These are phyloP conservation scores for Phlyctochytrium planicorne DNA, from an alignment of 192 early-diverging fungal species.

Conservation along the genomic window DNA sequence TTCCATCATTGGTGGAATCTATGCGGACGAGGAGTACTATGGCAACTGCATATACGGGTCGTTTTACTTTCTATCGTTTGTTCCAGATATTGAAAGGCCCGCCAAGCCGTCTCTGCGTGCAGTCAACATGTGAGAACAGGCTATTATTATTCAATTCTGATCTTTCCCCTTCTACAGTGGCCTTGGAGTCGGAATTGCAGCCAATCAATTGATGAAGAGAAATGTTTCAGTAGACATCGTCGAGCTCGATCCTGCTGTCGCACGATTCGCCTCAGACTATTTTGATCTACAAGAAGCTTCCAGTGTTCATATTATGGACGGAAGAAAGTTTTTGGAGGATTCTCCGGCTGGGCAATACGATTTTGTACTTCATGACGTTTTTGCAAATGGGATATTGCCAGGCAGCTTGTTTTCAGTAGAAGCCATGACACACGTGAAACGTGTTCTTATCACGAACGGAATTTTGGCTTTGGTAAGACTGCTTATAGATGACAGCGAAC, in stretches of 20 bases:
- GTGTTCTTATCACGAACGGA: conserved; percentile 73
- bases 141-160: conserved; percentile 8
- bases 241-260: conserved; percentile 79
- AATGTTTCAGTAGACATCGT: conserved; percentile 67
- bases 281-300: conserved; percentile 62
- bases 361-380: conserved; percentile 91
- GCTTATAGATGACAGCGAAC: neutral
- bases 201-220: conserved; percentile 65
- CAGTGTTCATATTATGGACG: conserved; percentile 68
- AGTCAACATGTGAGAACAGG: conserved; percentile 14
- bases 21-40: conserved; percentile 45
- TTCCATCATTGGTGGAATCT: conserved; percentile 84
- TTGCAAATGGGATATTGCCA: conserved; percentile 83
- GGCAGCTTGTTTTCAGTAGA: conserved; percentile 71
- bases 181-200: conserved; percentile 78
- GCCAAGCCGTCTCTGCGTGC: neutral
- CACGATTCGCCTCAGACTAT: conserved; percentile 62
- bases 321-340: conserved; percentile 68
- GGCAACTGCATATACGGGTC: conserved; percentile 74
- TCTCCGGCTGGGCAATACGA: conserved; percentile 60
- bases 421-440: conserved; percentile 59
- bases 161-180: conserved; percentile 44
- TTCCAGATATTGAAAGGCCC: conserved; percentile 12
- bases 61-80: conserved; percentile 84
- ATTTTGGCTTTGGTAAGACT: conserved; percentile 67